Conservation (phyloP, 257 asterid species). For the Nicotiana benthamiana region DNA sequence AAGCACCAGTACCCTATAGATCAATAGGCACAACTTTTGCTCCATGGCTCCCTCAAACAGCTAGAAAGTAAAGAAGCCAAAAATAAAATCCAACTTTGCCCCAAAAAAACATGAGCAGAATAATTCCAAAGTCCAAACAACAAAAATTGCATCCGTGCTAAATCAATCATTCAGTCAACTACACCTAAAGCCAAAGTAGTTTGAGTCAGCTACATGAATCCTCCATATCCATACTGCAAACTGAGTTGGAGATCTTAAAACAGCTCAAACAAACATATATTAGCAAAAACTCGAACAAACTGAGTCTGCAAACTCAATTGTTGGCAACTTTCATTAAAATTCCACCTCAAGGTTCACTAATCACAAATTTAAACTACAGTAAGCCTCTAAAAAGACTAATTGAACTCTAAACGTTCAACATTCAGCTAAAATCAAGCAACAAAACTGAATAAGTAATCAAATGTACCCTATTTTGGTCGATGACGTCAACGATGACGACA, state of each 20-base stretch:
- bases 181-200: background rate
- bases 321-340: background rate
- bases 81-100: background rate
- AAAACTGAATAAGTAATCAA: constrained; percentile 24
- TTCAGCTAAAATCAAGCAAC: background rate
- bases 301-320: background rate
- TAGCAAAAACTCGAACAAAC: background rate
- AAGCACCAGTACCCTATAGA: too few relatives aligned
- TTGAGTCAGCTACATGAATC: background rate
- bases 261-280: background rate
- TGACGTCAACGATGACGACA: constrained; percentile 66
- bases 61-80: background rate
- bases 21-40: too few relatives aligned
- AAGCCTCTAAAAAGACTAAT: background rate
- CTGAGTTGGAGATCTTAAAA: background rate
- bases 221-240: background rate
- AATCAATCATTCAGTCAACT: background rate
- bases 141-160: background rate
- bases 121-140: background rate
- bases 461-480: background rate
- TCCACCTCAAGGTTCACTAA: background rate
- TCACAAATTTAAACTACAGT: background rate
- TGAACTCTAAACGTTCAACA: background rate
- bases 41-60: background rate
- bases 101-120: background rate